These are phyloP conservation scores for Zymoseptoria passerinii DNA, from an alignment of 2,329 filamentous ascomycete species.

Conservation along the genomic window DNA sequence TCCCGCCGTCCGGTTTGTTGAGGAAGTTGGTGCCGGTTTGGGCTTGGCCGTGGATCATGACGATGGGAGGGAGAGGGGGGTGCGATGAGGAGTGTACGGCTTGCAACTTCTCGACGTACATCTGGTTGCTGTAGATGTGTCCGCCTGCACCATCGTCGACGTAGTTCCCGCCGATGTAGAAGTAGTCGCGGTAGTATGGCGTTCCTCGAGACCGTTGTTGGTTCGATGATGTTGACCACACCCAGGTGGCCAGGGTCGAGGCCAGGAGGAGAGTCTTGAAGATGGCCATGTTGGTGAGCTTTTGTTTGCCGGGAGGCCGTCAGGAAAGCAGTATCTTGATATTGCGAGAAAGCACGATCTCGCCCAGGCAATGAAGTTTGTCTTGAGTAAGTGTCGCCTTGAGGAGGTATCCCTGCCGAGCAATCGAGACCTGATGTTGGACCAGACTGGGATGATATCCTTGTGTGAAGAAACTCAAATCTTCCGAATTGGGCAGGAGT, in stretches of 20 bases:
- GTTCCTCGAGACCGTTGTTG: not conserved
- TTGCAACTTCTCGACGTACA: constrained; percentile 46
- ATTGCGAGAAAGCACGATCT: not conserved
- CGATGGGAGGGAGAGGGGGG: constrained; percentile 26
- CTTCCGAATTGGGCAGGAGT: not conserved
- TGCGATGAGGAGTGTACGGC: constrained; percentile 24
- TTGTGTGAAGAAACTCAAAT: not conserved
- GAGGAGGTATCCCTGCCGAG: not conserved
- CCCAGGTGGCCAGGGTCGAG: not conserved
- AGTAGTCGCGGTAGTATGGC: constrained; percentile 6
- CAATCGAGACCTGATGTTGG: not conserved
- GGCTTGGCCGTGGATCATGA: constrained; percentile 39
- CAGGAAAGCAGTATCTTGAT: not conserved
- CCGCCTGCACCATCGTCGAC: constrained; percentile 10
- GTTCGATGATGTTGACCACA: not conserved
- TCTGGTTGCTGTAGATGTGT: constrained; percentile 34
- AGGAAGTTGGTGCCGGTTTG: constrained; percentile 35
- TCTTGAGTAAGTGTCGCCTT: not conserved
- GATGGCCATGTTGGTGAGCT: not conserved
- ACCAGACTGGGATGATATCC: not conserved
- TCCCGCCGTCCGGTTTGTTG: constrained; percentile 41
- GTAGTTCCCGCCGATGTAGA: constrained; percentile 22
- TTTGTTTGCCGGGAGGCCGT: not conserved
- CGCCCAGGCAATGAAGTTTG: not conserved
- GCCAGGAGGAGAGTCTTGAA: not conserved